Evolutionary conservation across 2,329 filamentous ascomycete species (phyloP).

Genomic region (Claviceps maximensis): DNA sequence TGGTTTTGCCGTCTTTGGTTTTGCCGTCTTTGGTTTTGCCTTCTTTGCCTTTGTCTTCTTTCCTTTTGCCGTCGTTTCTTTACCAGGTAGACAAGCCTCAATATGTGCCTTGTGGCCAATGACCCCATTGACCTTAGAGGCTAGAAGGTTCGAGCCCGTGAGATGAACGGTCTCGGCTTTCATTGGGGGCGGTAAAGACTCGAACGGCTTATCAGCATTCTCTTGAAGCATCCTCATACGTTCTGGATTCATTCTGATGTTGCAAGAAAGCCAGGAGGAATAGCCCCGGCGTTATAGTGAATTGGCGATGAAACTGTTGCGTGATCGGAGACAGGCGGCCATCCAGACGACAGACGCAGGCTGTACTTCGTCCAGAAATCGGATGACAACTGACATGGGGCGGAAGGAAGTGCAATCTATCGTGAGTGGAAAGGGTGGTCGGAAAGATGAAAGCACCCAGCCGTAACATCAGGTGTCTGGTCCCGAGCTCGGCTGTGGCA

Average conservation of each 20-base stretch:
- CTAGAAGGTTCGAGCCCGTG: conserved; percentile 5
- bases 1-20: too few relatives aligned
- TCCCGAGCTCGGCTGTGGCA: too few relatives aligned
- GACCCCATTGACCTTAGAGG: neutral
- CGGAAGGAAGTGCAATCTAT: too few relatives aligned
- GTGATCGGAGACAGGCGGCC: too few relatives aligned
- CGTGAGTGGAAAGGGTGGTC: too few relatives aligned
- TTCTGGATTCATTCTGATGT: conserved; percentile 15
- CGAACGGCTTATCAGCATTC: conserved; percentile 3
- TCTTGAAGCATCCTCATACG: conserved; percentile 13
- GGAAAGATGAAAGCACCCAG: too few relatives aligned
- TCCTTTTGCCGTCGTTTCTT: neutral
- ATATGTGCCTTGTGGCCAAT: neutral
- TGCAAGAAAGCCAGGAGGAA: too few relatives aligned
- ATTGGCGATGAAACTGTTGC: neutral
- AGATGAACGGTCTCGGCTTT: neutral
- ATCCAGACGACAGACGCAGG: too few relatives aligned
- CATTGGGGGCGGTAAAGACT: neutral
- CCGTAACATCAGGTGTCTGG: too few relatives aligned
- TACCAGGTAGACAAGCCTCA: neutral
- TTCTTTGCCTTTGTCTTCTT: neutral
- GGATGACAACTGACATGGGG: too few relatives aligned
- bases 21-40: too few relatives aligned
- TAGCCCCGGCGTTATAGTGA: neutral
- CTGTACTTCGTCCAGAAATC: too few relatives aligned